phyloP scores from a whole-genome alignment of 129 eudicot genomes.

The Tagetes erecta region DNA sequence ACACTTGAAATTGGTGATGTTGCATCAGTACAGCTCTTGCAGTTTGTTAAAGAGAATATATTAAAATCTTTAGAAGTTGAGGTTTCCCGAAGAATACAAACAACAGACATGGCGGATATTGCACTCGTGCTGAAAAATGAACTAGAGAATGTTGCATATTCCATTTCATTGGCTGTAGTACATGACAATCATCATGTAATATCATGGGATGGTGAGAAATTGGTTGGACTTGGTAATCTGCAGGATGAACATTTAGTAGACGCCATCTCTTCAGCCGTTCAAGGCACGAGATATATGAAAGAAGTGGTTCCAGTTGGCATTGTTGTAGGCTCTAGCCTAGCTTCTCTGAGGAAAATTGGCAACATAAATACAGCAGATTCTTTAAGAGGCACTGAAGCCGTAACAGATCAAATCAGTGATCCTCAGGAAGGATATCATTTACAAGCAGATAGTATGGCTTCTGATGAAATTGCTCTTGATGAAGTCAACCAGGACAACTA shows the following conservation, averaged over 20 bases:
- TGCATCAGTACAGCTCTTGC: conserved; percentile 28
- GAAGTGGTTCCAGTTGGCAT: conserved; percentile 80
- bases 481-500: conserved; percentile 27
- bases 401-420: conserved; percentile 26
- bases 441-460: conserved; percentile 25
- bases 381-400: conserved; percentile 21
- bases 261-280: conserved; percentile 61
- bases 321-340: conserved; percentile 76
- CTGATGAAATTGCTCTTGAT: conserved; percentile 27
- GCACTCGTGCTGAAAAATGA: conserved; percentile 54
- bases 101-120: conserved; percentile 50
- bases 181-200: conserved; percentile 38
- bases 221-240: conserved; percentile 41
- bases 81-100: conserved; percentile 59
- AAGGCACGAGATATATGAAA: conserved; percentile 60
- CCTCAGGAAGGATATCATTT: conserved; percentile 27
- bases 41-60: conserved; percentile 46
- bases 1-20: conserved; percentile 27
- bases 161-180: conserved; percentile 53
- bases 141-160: conserved; percentile 57
- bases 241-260: conserved; percentile 51
- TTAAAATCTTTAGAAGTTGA: conserved; percentile 57
- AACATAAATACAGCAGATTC: conserved; percentile 38
- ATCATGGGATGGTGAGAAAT: conserved; percentile 31
- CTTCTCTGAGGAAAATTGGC: conserved; percentile 58